A percentile compares a stretch with the other conserved stretches of the same genome.
These are phyloP conservation scores for Metschnikowia vanudenii DNA, from an alignment of 805 yeast genomes.

Conservation along the genomic window DNA sequence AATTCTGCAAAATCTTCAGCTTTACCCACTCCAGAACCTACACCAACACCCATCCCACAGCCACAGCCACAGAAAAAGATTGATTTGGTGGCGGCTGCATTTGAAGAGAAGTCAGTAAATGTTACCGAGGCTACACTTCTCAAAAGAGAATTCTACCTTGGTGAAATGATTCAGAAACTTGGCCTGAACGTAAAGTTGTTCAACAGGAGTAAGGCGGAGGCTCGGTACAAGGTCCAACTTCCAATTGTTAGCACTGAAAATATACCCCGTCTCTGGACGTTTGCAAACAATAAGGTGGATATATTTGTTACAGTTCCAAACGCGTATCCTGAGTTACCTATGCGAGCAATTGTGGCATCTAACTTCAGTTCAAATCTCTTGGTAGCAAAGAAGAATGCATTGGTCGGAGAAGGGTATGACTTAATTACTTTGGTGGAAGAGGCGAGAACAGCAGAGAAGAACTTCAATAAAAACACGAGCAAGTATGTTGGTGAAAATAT, in stretches of 20 bases:
- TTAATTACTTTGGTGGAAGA: constrained; percentile 23
- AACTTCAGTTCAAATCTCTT: constrained; percentile 33
- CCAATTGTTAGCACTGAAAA: constrained; percentile 24
- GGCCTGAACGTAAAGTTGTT: constrained; percentile 26
- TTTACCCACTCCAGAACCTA: constrained; percentile 1
- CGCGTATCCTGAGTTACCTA: constrained; percentile 29
- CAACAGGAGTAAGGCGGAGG: constrained; percentile 25
- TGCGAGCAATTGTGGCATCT: constrained; percentile 26
- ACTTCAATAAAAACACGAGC: constrained; percentile 25
- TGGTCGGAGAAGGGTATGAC: constrained; percentile 15
- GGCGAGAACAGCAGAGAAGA: constrained; percentile 29
- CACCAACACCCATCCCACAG: not conserved
- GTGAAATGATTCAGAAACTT: constrained; percentile 30
- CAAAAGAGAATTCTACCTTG: constrained; percentile 17
- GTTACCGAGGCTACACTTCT: constrained; percentile 9
- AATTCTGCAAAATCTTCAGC: constrained; percentile 3
- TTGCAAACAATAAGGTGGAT: constrained; percentile 25
- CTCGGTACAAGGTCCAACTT: constrained; percentile 31
- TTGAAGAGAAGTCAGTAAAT: not conserved
- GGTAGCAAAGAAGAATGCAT: constrained; percentile 22
- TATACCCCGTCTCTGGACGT: constrained; percentile 32
- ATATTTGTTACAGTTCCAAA: constrained; percentile 34
- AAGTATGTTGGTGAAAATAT: constrained; percentile 14
- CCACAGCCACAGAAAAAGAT: constrained; percentile 4
- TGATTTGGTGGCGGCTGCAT: constrained; percentile 9